Percentiles rank a stretch among this genome's conserved stretches.
These are phyloP conservation scores for Didymosphaeria variabile DNA, from an alignment of 2,329 filamentous ascomycete genomes.

Conservation along the genomic window DNA sequence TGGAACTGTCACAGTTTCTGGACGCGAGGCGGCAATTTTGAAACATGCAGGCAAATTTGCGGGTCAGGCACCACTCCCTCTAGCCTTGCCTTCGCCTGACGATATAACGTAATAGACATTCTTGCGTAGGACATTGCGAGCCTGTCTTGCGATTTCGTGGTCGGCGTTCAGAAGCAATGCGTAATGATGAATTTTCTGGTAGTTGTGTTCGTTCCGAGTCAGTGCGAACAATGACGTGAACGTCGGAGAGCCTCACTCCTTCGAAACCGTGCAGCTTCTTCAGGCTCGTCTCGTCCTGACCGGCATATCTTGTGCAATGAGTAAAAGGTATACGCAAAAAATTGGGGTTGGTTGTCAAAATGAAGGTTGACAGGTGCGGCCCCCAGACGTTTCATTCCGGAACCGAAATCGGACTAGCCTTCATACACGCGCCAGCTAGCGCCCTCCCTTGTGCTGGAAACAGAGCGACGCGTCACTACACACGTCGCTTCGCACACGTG, in stretches of 20 bases:
- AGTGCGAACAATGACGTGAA: too few relatives aligned
- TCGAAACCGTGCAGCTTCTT: neutral
- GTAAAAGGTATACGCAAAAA: neutral
- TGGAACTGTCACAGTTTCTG: neutral
- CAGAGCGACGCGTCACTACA: slow-evolving; percentile 10
- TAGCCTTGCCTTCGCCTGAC: neutral
- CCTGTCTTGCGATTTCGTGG: neutral
- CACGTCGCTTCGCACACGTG: slow-evolving; percentile 3
- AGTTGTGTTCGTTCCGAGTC: neutral
- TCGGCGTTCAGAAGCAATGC: neutral
- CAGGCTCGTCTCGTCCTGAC: neutral
- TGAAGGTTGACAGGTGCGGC: neutral
- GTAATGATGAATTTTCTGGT: neutral
- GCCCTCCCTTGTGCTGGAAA: neutral
- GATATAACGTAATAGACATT: neutral
- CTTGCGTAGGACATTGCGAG: neutral
- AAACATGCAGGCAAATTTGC: neutral
- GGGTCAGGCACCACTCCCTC: neutral
- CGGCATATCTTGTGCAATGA: neutral
- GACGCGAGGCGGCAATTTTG: neutral
- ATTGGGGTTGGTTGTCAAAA: neutral
- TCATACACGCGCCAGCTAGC: slow-evolving; percentile 8
- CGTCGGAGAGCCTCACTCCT: neutral
- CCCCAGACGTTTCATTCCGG: neutral
- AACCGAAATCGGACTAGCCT: neutral